Percentiles rank a stretch among this genome's conserved stretches.
Conservation (phyloP, 2,329 filamentous ascomycete species). For the Sporothrix inflata region DNA sequence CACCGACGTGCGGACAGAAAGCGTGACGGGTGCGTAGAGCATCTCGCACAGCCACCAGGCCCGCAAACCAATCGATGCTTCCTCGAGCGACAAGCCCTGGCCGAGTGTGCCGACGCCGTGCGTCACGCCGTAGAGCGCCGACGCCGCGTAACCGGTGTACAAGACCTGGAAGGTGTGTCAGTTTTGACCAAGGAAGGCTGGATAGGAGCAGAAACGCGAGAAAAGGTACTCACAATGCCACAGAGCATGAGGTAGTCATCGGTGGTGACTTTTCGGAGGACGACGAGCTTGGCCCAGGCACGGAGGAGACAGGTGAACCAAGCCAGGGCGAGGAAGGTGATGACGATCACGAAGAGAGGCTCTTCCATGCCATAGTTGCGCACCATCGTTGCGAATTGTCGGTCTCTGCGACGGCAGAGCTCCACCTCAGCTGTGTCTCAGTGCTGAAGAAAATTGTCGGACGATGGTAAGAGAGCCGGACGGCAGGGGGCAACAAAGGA, state of each 20-base stretch:
- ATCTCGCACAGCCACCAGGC: slow-evolving; percentile 48
- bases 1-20: slow-evolving; percentile 47
- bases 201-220: neutral
- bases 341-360: slow-evolving; percentile 30
- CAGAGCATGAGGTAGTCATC: slow-evolving; percentile 55
- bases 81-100: slow-evolving; percentile 33
- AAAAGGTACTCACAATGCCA: slow-evolving; percentile 46
- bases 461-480: neutral
- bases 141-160: slow-evolving; percentile 41
- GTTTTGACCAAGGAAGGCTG: neutral
- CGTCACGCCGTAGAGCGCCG: slow-evolving; percentile 42
- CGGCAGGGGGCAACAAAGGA: neutral
- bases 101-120: slow-evolving; percentile 40
- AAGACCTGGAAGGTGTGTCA: slow-evolving; percentile 37
- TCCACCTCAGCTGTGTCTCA: slow-evolving; percentile 7
- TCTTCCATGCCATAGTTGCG: slow-evolving; percentile 27
- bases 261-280: slow-evolving; percentile 48
- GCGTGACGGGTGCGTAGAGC: slow-evolving; percentile 47
- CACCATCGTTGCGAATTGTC: slow-evolving; percentile 21
- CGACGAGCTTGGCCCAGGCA: slow-evolving; percentile 49
- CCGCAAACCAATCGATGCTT: slow-evolving; percentile 39
- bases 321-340: slow-evolving; percentile 28
- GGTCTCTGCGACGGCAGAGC: slow-evolving; percentile 2
- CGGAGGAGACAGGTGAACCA: slow-evolving; percentile 47
- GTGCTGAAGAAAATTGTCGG: neutral